Percentiles rank a stretch among this genome's conserved stretches.
Evolutionary conservation across 1,139 yeast genomes (phyloP).

Genomic region (Candida buenavistaensis): DNA sequence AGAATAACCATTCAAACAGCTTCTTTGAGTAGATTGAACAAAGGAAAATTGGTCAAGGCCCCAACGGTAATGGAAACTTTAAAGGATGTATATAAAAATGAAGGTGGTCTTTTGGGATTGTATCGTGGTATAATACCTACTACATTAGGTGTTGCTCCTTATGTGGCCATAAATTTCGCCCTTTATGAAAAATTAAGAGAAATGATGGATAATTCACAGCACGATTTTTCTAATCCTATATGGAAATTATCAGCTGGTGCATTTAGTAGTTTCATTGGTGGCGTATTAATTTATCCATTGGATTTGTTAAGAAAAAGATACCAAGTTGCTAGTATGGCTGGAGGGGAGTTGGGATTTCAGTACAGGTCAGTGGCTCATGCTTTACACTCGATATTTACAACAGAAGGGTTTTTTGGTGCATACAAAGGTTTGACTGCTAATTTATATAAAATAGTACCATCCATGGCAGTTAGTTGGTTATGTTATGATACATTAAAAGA

Average conservation of each 20-base stretch:
- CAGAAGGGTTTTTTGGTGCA: constrained; percentile 80
- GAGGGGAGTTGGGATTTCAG: constrained; percentile 77
- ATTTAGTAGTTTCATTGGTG: constrained; percentile 65
- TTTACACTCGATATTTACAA: constrained; percentile 58
- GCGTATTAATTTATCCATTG: constrained; percentile 84
- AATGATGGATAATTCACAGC: constrained; percentile 36
- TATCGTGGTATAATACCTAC: constrained; percentile 90
- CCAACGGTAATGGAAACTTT: constrained; percentile 71
- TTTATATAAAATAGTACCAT: constrained; percentile 85
- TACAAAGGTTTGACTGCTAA: constrained; percentile 90
- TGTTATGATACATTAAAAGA: constrained; percentile 71
- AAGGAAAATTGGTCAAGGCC: constrained; percentile 48
- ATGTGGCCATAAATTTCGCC: constrained; percentile 90
- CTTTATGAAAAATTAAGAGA: constrained; percentile 82
- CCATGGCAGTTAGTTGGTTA: constrained; percentile 95
- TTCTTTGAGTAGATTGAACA: constrained; percentile 52
- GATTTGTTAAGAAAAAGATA: constrained; percentile 86
- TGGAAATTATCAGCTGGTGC: constrained; percentile 82
- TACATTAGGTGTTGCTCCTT: constrained; percentile 91
- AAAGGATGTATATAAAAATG: constrained; percentile 59
- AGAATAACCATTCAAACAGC: constrained; percentile 90
- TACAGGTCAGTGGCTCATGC: constrained; percentile 77
- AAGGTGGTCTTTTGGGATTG: constrained; percentile 79
- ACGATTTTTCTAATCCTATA: constrained; percentile 43
- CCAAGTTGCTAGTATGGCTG: constrained; percentile 84